Conservation (phyloP, 345 rosid genomes). For the Lenwebbia sp. region DNA sequence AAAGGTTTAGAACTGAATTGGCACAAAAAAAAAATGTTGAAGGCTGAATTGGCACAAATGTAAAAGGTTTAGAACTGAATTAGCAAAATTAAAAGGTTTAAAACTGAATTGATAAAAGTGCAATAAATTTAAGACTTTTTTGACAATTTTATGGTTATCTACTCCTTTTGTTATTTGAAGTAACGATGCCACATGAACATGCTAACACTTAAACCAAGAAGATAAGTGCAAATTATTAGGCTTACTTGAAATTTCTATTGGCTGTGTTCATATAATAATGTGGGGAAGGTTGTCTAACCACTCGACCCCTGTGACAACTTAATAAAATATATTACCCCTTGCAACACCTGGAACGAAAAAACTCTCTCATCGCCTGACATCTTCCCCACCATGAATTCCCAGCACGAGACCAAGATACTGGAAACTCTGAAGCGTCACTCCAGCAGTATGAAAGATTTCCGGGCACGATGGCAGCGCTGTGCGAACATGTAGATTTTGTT, state of each 20-base stretch:
- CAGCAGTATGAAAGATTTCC: not conserved
- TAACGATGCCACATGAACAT: not conserved
- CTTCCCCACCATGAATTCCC: too few relatives aligned
- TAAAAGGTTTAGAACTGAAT: too few relatives aligned
- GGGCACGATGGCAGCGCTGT: not conserved
- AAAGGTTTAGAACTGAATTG: too few relatives aligned
- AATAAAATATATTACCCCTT: too few relatives aligned
- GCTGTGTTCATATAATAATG: not conserved
- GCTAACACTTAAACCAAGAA: not conserved
- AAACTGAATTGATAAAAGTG: too few relatives aligned
- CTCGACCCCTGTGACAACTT: not conserved
- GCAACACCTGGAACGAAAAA: too few relatives aligned
- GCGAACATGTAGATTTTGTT: not conserved
- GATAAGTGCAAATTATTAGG: not conserved
- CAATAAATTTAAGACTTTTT: too few relatives aligned
- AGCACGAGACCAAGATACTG: not conserved
- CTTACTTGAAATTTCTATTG: not conserved
- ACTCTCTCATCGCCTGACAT: too few relatives aligned
- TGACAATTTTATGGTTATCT: too few relatives aligned
- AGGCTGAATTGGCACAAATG: too few relatives aligned
- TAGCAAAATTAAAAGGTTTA: too few relatives aligned
- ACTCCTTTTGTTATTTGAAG: not conserved
- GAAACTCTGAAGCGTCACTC: not conserved
- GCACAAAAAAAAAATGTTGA: too few relatives aligned
- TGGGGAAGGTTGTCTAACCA: not conserved